Conservation (phyloP, 2,329 filamentous ascomycete genomes). For the Harringtonia lauricola region DNA sequence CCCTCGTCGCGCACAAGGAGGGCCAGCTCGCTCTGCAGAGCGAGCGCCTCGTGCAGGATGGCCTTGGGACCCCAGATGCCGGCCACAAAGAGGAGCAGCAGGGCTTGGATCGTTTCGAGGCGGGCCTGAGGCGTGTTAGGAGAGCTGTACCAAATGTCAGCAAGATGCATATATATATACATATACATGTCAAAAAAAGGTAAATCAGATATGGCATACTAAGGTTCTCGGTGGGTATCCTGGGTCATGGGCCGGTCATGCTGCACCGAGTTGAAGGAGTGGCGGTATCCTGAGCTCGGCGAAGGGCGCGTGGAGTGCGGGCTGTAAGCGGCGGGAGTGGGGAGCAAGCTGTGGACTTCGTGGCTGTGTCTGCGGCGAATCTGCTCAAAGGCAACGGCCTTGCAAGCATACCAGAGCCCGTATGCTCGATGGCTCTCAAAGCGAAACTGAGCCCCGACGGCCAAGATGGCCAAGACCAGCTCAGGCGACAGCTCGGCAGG, state of each 20-base stretch:
- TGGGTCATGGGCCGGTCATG: conserved; percentile 45
- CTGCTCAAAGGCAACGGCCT: conserved; percentile 46
- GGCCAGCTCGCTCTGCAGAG: conserved; percentile 46
- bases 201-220: conserved; percentile 28
- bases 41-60: conserved; percentile 48
- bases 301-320: conserved; percentile 49
- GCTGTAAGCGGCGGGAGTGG: conserved; percentile 46
- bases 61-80: conserved; percentile 51
- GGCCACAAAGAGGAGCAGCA: conserved; percentile 48
- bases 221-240: conserved; percentile 47
- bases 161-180: too few relatives aligned
- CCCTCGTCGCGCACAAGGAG: conserved; percentile 49
- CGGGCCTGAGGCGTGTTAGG: conserved; percentile 48
- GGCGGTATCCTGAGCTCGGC: conserved; percentile 43
- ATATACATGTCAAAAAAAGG: conserved; percentile 5
- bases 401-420: conserved; percentile 50
- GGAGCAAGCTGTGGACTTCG: conserved; percentile 44
- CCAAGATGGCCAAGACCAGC: conserved; percentile 54
- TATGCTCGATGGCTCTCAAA: conserved; percentile 49
- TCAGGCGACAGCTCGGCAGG: conserved; percentile 57
- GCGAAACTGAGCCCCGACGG: conserved; percentile 56
- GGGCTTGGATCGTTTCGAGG: conserved; percentile 54
- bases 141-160: conserved; percentile 26
- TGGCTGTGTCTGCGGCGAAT: conserved; percentile 45
- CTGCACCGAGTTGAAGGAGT: conserved; percentile 48